These are phyloP conservation scores for Paecilomyces dactylethromorphus DNA, from an alignment of 2,329 filamentous ascomycete species.

Conservation along the genomic window DNA sequence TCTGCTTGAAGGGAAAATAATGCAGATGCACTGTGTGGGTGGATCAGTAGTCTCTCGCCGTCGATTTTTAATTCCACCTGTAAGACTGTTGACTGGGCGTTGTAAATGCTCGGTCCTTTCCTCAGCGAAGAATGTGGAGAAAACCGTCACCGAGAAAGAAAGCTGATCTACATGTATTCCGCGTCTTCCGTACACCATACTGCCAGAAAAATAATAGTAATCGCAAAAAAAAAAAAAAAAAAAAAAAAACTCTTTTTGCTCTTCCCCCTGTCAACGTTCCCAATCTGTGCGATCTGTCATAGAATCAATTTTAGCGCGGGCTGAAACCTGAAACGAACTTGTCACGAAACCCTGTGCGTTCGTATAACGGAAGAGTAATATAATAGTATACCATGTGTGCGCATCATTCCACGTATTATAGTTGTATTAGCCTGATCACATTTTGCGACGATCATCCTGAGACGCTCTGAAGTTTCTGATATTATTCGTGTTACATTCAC, in stretches of 20 bases:
- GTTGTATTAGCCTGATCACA: neutral
- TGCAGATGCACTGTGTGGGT: neutral
- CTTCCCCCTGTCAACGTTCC: neutral
- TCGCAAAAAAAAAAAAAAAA: neutral
- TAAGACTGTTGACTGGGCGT: neutral
- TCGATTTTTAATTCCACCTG: neutral
- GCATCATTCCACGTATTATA: neutral
- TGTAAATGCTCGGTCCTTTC: neutral
- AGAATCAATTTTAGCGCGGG: neutral
- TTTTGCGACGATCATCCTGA: neutral
- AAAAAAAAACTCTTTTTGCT: neutral
- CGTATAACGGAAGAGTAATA: neutral
- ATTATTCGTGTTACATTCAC: neutral
- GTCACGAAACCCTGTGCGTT: neutral
- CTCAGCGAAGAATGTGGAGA: neutral
- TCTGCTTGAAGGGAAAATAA: neutral
- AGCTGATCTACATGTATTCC: neutral
- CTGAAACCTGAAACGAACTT: neutral
- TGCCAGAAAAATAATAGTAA: neutral
- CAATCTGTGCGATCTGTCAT: neutral
- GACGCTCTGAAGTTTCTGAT: neutral
- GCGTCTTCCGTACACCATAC: neutral
- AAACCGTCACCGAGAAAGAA: neutral
- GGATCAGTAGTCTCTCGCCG: neutral
- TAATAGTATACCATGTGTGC: neutral